A percentile compares a stretch with the other conserved stretches of the same genome.
Evolutionary conservation across 139 green algal genomes (phyloP).

Genomic region (Limnomonas spitsbergensis): DNA sequence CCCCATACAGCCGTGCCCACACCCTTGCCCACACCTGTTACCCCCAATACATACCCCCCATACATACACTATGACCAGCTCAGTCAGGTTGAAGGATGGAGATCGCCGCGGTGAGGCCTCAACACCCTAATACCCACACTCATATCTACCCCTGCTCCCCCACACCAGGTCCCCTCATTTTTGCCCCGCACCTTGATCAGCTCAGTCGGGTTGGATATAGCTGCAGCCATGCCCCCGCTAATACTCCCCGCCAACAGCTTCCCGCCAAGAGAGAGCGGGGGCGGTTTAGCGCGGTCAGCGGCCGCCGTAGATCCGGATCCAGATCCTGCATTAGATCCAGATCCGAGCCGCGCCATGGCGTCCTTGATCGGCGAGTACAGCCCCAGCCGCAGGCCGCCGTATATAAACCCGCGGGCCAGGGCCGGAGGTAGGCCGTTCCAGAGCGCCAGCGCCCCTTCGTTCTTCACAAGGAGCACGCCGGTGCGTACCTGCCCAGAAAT

Average conservation of each 20-base stretch:
- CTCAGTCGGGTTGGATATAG: conserved; percentile 77
- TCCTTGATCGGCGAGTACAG: conserved; percentile 74
- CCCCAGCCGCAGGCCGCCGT: conserved; percentile 76
- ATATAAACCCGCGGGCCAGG: conserved; percentile 53
- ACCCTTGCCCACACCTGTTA: too few species aligned
- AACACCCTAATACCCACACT: too few species aligned
- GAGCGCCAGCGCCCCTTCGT: conserved; percentile 52
- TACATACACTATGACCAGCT: too few species aligned
- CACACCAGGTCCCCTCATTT: too few species aligned
- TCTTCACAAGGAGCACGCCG: conserved; percentile 22
- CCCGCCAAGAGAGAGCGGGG: background rate
- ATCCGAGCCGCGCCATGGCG: background rate
- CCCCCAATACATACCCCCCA: too few species aligned
- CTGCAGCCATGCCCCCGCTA: conserved; percentile 69
- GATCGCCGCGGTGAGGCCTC: too few species aligned
- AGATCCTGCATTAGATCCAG: background rate
- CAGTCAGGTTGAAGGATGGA: too few species aligned
- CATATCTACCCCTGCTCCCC: too few species aligned
- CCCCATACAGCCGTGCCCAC: too few species aligned
- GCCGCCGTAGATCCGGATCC: background rate
- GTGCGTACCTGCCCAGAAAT: conserved; percentile 23
- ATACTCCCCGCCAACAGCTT: conserved; percentile 70
- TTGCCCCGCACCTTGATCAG: conserved; percentile 72
- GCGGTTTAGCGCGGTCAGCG: background rate
- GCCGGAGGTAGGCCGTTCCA: conserved; percentile 56